Percentiles rank a stretch among this genome's conserved stretches.
Conservation (phyloP, 2,329 filamentous ascomycete species). For the Trichoderma sp. region DNA sequence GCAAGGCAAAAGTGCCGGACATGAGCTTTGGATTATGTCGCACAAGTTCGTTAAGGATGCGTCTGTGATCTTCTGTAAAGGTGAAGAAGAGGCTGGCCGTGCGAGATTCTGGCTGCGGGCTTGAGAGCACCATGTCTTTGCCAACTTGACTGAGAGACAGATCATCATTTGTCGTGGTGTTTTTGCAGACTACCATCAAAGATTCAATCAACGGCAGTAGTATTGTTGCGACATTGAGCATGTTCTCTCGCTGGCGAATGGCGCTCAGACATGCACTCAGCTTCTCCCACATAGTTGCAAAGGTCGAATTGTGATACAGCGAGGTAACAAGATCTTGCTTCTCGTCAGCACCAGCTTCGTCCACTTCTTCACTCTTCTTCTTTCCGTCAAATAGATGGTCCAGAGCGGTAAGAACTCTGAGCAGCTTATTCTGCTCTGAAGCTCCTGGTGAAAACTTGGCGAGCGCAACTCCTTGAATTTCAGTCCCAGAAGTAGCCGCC, state of each 20-base stretch:
- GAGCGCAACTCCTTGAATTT: constrained; percentile 91
- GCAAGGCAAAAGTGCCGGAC: constrained; percentile 93
- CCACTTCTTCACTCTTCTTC: constrained; percentile 56
- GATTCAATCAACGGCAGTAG: constrained; percentile 92
- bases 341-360: constrained; percentile 57
- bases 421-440: constrained; percentile 93
- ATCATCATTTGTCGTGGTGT: constrained; percentile 79
- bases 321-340: constrained; percentile 85
- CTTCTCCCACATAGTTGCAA: constrained; percentile 89
- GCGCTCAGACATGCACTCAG: constrained; percentile 85
- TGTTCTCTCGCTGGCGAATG: constrained; percentile 89
- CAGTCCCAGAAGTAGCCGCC: constrained; percentile 83
- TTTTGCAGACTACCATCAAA: constrained; percentile 99
- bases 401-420: constrained; percentile 88
- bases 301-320: constrained; percentile 88
- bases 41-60: constrained; percentile 96
- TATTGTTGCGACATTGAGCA: constrained; percentile 97
- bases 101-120: constrained; percentile 73
- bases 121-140: constrained; percentile 74
- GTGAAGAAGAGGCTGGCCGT: constrained; percentile 94
- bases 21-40: constrained; percentile 97
- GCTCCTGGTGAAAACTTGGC: constrained; percentile 95
- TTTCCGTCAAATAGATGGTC: constrained; percentile 94
- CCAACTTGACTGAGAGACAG: constrained; percentile 53
- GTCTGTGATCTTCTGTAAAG: constrained; percentile 96